phyloP scores from a whole-genome alignment of 495 filamentous ascomycete species.

The Penicillium bovifimosum region DNA sequence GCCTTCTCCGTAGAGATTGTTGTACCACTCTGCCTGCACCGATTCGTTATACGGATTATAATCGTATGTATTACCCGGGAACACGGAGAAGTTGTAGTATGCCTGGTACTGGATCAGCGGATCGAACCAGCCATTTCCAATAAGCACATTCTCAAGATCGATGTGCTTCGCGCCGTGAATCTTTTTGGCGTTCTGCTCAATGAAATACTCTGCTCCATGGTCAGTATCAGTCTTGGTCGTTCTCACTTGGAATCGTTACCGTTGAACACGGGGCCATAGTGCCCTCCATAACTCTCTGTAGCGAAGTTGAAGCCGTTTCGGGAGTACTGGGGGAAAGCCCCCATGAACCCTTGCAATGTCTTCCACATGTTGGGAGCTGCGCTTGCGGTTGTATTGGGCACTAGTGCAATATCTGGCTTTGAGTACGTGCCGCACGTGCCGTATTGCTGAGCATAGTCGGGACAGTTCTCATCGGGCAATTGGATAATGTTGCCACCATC shows the following conservation, averaged over 20 bases:
- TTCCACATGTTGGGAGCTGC: slow-evolving; percentile 57
- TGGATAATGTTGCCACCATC: slow-evolving; percentile 21
- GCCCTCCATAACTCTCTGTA: slow-evolving; percentile 56
- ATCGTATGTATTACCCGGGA: slow-evolving; percentile 55
- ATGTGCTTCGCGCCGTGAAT: slow-evolving; percentile 40
- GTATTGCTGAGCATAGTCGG: slow-evolving; percentile 43
- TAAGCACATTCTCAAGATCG: slow-evolving; percentile 50
- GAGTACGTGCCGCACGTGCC: slow-evolving; percentile 51
- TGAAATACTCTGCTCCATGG: slow-evolving; percentile 16
- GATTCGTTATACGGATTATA: slow-evolving; percentile 47
- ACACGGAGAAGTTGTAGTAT: slow-evolving; percentile 58
- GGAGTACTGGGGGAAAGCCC: slow-evolving; percentile 56
- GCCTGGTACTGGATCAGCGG: slow-evolving; percentile 56
- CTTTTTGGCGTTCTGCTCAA: slow-evolving; percentile 33
- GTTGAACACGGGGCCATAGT: slow-evolving; percentile 56
- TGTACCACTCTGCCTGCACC: slow-evolving; percentile 47
- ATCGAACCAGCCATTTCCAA: slow-evolving; percentile 56
- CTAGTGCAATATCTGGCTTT: slow-evolving; percentile 44
- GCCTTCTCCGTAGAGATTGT: slow-evolving; percentile 54
- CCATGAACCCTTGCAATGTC: slow-evolving; percentile 58
- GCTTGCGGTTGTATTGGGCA: slow-evolving; percentile 47
- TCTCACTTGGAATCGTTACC: slow-evolving; percentile 32
- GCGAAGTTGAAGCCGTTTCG: slow-evolving; percentile 52
- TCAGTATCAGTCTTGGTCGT: slow-evolving; percentile 45
- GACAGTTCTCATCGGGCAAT: slow-evolving; percentile 46